A percentile compares a stretch with the other conserved stretches of the same genome.
These are phyloP conservation scores for Coniochaeta sp. DNA, from an alignment of 2,329 filamentous ascomycete genomes.

Conservation along the genomic window DNA sequence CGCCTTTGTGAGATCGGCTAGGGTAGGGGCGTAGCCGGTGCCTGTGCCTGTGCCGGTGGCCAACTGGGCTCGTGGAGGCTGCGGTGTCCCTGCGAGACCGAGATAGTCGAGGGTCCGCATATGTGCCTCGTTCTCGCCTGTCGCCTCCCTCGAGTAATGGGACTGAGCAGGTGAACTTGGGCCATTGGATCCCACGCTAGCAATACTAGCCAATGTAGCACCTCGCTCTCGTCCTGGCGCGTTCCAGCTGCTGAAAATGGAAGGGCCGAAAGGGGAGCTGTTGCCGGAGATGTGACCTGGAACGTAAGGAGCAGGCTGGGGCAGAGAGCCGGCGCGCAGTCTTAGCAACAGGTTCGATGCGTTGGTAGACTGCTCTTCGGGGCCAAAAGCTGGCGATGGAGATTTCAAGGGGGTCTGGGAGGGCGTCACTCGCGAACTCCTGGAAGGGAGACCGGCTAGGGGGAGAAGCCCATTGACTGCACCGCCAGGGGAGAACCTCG, in stretches of 20 bases:
- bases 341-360: conserved; percentile 75
- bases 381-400: conserved; percentile 46
- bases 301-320: conserved; percentile 67
- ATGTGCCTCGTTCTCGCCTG: conserved; percentile 78
- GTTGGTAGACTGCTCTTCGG: conserved; percentile 36
- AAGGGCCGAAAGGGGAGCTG: conserved; percentile 73
- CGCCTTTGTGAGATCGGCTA: conserved; percentile 69
- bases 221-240: conserved; percentile 68
- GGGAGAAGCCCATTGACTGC: conserved; percentile 52
- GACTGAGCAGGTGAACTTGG: conserved; percentile 83
- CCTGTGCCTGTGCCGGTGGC: too few species aligned
- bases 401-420: conserved; percentile 83
- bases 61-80: conserved; percentile 69
- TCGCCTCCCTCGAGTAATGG: conserved; percentile 77
- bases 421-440: conserved; percentile 77
- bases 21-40: conserved; percentile 60
- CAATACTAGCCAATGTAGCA: conserved; percentile 73
- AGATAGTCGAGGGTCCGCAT: conserved; percentile 93
- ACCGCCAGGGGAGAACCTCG: conserved; percentile 76
- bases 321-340: conserved; percentile 88
- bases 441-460: conserved; percentile 55
- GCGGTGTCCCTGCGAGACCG: conserved; percentile 87
- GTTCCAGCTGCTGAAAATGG: conserved; percentile 88
- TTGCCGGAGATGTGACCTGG: conserved; percentile 41
- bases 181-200: conserved; percentile 86